These are phyloP conservation scores for Nannochloris sp. DNA, from an alignment of 139 green algal species.

Conservation along the genomic window DNA sequence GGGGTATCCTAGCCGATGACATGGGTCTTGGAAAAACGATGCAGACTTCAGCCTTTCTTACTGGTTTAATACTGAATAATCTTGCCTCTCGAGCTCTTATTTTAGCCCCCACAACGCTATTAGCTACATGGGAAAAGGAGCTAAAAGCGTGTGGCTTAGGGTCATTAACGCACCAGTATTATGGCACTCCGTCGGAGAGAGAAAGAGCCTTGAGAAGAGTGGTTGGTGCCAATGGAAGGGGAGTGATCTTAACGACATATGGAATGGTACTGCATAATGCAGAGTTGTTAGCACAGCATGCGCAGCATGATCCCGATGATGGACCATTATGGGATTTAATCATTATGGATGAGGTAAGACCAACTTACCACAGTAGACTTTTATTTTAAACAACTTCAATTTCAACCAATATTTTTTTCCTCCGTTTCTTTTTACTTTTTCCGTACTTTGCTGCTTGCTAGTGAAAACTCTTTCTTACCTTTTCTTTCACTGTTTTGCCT, in stretches of 20 bases:
- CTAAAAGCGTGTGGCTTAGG: slow-evolving; percentile 66
- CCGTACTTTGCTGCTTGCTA: too few species aligned
- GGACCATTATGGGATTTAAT: slow-evolving; percentile 74
- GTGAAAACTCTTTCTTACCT: not conserved
- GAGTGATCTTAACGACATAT: slow-evolving; percentile 89
- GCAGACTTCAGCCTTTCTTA: slow-evolving; percentile 75
- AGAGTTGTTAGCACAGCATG: slow-evolving; percentile 26
- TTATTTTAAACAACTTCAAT: too few species aligned
- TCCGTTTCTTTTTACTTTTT: too few species aligned
- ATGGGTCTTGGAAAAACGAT: slow-evolving; percentile 78
- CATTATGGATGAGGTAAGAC: slow-evolving; percentile 72
- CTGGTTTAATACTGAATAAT: slow-evolving; percentile 46
- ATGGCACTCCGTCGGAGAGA: slow-evolving; percentile 12
- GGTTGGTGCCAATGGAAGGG: slow-evolving; percentile 4
- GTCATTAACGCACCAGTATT: slow-evolving; percentile 17
- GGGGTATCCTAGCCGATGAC: slow-evolving; percentile 72
- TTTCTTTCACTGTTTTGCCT: not conserved
- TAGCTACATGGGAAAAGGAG: slow-evolving; percentile 83
- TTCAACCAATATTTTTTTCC: too few species aligned
- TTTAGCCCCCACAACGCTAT: slow-evolving; percentile 81
- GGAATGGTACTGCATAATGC: slow-evolving; percentile 76
- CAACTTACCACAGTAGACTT: too few species aligned
- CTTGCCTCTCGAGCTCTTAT: slow-evolving; percentile 50
- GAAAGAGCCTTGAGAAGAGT: slow-evolving; percentile 21
- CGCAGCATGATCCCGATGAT: slow-evolving; percentile 36